Percentiles rank a stretch among this genome's conserved stretches.
Evolutionary conservation across 2,329 filamentous ascomycete species (phyloP).

Genomic region (Aureobasidium lini): DNA sequence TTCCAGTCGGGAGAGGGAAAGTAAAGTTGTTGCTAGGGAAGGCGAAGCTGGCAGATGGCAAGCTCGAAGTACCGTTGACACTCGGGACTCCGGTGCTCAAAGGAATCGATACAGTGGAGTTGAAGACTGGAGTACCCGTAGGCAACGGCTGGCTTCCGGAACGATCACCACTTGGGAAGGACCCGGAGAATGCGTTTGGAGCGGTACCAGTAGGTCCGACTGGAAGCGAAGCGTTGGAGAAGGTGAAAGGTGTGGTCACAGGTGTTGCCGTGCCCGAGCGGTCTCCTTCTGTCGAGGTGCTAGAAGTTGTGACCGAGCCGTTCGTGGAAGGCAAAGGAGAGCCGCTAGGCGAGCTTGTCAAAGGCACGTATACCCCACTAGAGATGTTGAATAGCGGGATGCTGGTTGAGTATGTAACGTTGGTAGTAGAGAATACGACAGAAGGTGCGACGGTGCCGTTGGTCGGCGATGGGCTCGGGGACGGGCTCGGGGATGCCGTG

Average conservation of each 20-base stretch:
- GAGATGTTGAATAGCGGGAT: slow-evolving; percentile 11
- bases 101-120: not conserved
- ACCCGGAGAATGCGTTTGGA: not conserved
- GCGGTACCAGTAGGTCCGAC: slow-evolving; percentile 5
- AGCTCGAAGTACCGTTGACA: not conserved
- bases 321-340: not conserved
- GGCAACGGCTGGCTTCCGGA: not conserved
- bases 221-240: not conserved
- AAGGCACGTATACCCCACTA: not conserved
- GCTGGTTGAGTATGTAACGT: not conserved
- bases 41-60: slow-evolving; percentile 1
- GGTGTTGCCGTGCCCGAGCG: not conserved
- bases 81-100: not conserved
- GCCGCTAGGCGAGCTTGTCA: not conserved
- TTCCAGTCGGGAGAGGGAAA: not conserved
- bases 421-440: not conserved
- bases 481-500: not conserved
- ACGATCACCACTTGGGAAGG: not conserved
- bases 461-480: not conserved
- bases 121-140: not conserved
- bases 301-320: not conserved
- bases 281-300: not conserved
- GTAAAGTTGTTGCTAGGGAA: not conserved
- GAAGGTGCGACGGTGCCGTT: not conserved
- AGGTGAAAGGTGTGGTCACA: not conserved